phyloP scores from a whole-genome alignment of 140 eudicot species.

The Ambrosia hybrid region DNA sequence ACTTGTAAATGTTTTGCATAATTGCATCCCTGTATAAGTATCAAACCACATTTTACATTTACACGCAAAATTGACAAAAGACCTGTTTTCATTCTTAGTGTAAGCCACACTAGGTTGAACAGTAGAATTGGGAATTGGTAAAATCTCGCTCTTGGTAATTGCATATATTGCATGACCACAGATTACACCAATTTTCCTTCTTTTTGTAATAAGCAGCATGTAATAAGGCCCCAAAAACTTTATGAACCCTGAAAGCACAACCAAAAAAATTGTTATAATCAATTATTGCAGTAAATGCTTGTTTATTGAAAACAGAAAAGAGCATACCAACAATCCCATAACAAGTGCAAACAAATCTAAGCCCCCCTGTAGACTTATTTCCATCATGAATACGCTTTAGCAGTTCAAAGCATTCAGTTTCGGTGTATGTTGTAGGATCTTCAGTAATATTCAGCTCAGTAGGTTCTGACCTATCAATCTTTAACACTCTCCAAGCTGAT shows the following conservation, averaged over 20 bases:
- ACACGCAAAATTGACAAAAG: conserved; percentile 79
- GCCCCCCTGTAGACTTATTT: conserved; percentile 87
- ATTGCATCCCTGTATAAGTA: conserved; percentile 37
- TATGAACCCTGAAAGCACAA: conserved; percentile 63
- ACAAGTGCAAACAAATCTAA: conserved; percentile 75
- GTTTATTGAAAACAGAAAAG: not conserved
- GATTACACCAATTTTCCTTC: conserved; percentile 85
- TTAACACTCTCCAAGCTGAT: conserved; percentile 75
- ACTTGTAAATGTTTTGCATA: conserved; percentile 25
- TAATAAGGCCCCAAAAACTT: conserved; percentile 97
- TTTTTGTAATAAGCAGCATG: conserved; percentile 86
- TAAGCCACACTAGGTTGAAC: conserved; percentile 71
- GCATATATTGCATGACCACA: conserved; percentile 93
- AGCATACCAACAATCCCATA: conserved; percentile 93
- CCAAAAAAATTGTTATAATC: not conserved
- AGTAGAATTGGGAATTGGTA: conserved; percentile 77
- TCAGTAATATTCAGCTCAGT: conserved; percentile 66
- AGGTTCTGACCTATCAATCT: conserved; percentile 84
- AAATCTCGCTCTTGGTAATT: conserved; percentile 80
- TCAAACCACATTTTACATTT: conserved; percentile 47
- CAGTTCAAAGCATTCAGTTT: conserved; percentile 70
- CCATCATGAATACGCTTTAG: conserved; percentile 80
- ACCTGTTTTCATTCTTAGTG: conserved; percentile 99
- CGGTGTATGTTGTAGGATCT: conserved; percentile 77
- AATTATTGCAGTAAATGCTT: too few relatives aligned